These are phyloP conservation scores for Schizopora paradoxa DNA, from an alignment of 1,284 basidiomycete species.

Conservation along the genomic window DNA sequence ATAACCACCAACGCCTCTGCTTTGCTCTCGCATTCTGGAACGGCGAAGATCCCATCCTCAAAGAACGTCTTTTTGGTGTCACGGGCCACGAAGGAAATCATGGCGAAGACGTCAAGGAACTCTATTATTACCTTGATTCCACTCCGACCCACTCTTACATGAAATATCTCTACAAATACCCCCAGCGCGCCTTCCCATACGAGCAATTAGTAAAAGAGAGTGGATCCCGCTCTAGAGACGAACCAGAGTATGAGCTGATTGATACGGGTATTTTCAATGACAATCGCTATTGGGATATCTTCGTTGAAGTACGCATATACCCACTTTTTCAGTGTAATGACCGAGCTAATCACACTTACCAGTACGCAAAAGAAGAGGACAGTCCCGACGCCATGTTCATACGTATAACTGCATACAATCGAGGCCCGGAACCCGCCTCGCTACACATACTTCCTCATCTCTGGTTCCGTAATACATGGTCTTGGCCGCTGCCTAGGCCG, in stretches of 20 bases:
- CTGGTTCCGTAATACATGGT: conserved; percentile 98
- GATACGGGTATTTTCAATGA: conserved; percentile 92
- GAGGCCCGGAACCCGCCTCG: conserved; percentile 93
- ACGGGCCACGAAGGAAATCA: conserved; percentile 98
- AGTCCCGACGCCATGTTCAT: conserved; percentile 85
- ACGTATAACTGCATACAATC: conserved; percentile 94
- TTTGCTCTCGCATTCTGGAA: conserved; percentile 94
- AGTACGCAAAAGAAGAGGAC: conserved; percentile 98
- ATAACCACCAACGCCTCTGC: conserved; percentile 93
- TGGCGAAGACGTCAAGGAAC: conserved; percentile 97
- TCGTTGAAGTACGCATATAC: conserved; percentile 69
- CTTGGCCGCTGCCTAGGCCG: conserved; percentile 83
- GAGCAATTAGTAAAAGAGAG: conserved; percentile 89
- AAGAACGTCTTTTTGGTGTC: conserved; percentile 92
- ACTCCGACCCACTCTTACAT: conserved; percentile 99
- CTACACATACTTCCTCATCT: conserved; percentile 93
- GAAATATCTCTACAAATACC: conserved; percentile 99
- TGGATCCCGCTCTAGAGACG: conserved; percentile 76
- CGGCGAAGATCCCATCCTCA: conserved; percentile 89
- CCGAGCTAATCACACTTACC: conserved; percentile 19
- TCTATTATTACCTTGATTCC: conserved; percentile 98
- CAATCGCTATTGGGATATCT: conserved; percentile 96
- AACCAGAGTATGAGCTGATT: conserved; percentile 88
- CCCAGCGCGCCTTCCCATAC: conserved; percentile 89
- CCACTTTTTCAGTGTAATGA: conserved; percentile 8